phyloP scores from a whole-genome alignment of 2,329 filamentous ascomycete species.

The Hypoxylon sp. region DNA sequence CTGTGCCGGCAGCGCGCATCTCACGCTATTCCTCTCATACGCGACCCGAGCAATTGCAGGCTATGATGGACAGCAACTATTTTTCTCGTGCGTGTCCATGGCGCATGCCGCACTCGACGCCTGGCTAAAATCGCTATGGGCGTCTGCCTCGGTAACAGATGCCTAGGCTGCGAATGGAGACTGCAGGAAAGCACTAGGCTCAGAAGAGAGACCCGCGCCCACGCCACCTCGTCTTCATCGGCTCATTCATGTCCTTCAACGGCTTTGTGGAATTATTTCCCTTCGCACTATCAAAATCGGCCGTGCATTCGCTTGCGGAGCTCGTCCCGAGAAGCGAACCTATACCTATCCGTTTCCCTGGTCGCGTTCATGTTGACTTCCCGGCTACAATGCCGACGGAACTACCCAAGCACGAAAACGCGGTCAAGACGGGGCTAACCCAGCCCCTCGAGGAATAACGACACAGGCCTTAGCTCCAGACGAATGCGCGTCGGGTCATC shows the following conservation, averaged over 20 bases:
- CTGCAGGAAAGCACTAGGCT: background rate
- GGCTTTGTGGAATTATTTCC: conserved; percentile 73
- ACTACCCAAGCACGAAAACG: conserved; percentile 58
- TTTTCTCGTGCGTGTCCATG: conserved; percentile 56
- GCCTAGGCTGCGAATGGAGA: conserved; percentile 3
- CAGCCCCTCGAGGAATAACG: conserved; percentile 55
- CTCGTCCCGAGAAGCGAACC: conserved; percentile 68
- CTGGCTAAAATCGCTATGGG: conserved; percentile 44
- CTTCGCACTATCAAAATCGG: conserved; percentile 75
- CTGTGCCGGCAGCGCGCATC: conserved; percentile 73
- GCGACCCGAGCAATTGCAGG: conserved; percentile 51
- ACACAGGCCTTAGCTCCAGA: conserved; percentile 61
- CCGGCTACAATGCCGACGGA: conserved; percentile 75
- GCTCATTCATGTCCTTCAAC: conserved; percentile 71
- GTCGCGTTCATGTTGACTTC: conserved; percentile 74
- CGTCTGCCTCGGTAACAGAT: background rate
- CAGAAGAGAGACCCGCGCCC: conserved; percentile 19
- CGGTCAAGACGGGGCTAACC: conserved; percentile 55
- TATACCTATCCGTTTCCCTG: conserved; percentile 51
- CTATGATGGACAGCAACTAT: conserved; percentile 57
- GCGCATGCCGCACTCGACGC: conserved; percentile 52
- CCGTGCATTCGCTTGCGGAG: conserved; percentile 74
- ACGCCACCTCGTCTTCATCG: conserved; percentile 76
- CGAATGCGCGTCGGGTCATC: conserved; percentile 69
- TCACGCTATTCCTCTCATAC: conserved; percentile 54